Evolutionary conservation across 176 grass and related monocot species (phyloP).

Genomic region (Carex littledalei): DNA sequence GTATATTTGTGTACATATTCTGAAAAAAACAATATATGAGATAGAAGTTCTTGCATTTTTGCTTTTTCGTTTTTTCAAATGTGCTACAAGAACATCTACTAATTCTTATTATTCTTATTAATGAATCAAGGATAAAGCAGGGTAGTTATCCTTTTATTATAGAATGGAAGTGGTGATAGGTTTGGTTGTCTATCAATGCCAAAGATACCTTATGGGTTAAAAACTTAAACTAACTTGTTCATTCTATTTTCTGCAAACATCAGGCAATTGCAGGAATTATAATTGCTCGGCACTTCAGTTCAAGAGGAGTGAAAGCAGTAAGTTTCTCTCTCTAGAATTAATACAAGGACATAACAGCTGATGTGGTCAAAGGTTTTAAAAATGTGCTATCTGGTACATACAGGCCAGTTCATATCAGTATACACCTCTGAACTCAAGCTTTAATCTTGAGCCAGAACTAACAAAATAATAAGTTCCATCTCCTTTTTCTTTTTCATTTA

Average conservation of each 20-base stretch:
- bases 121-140: background rate
- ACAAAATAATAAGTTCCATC: background rate
- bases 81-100: background rate
- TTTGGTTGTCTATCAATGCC: background rate
- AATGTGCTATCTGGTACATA: background rate
- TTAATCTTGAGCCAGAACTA: background rate
- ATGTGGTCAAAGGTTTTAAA: background rate
- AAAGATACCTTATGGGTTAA: background rate
- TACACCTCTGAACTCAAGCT: background rate
- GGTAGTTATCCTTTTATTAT: background rate
- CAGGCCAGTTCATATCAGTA: background rate
- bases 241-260: constrained; percentile 21
- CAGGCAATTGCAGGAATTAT: constrained; percentile 93
- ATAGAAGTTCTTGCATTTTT: background rate
- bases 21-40: background rate
- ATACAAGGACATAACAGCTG: background rate
- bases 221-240: constrained; percentile 8
- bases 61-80: background rate
- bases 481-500: background rate
- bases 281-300: constrained; percentile 60
- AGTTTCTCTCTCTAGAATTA: constrained; percentile 19
- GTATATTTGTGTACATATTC: background rate
- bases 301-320: constrained; percentile 71
- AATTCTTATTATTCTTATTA: background rate
- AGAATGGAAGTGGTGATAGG: background rate